A percentile compares a stretch with the other conserved stretches of the same genome.
phyloP scores from a whole-genome alignment of 2,329 filamentous ascomycete genomes.

The Cercospora citrullina region DNA sequence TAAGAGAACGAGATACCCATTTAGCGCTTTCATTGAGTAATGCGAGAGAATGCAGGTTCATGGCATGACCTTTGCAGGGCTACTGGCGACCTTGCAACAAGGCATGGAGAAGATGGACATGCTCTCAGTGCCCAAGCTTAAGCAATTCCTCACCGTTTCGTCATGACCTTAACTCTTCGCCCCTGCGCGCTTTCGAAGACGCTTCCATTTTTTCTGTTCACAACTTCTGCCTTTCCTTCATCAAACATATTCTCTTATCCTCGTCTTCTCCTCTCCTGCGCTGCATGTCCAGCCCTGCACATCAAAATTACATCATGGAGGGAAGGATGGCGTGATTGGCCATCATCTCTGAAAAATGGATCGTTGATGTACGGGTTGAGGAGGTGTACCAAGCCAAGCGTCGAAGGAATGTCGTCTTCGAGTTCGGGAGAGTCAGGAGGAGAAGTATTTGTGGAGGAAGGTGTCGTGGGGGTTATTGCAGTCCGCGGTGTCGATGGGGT shows the following conservation, averaged over 20 bases:
- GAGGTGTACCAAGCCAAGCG: background rate
- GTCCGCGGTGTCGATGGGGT: background rate
- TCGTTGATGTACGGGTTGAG: background rate
- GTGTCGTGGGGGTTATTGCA: background rate
- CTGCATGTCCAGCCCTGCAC: background rate
- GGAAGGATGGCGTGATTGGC: background rate
- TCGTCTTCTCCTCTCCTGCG: background rate
- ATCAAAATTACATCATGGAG: background rate
- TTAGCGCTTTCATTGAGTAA: background rate
- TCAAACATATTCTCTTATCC: background rate
- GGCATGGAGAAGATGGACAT: background rate
- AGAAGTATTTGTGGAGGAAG: background rate
- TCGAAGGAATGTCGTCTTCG: background rate
- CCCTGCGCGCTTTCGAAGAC: no score
- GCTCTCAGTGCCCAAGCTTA: background rate
- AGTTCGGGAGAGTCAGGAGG: background rate
- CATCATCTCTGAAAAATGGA: background rate
- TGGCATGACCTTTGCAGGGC: background rate
- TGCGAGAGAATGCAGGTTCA: background rate
- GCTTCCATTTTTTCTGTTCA: no score
- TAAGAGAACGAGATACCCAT: constrained; percentile 1
- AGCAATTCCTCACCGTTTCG: background rate
- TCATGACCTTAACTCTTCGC: background rate
- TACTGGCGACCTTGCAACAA: background rate
- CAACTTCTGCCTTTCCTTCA: no score